Percentiles rank a stretch among this genome's conserved stretches.
Conservation (phyloP, 768 basidiomycete species). For the Mycena maculata region DNA sequence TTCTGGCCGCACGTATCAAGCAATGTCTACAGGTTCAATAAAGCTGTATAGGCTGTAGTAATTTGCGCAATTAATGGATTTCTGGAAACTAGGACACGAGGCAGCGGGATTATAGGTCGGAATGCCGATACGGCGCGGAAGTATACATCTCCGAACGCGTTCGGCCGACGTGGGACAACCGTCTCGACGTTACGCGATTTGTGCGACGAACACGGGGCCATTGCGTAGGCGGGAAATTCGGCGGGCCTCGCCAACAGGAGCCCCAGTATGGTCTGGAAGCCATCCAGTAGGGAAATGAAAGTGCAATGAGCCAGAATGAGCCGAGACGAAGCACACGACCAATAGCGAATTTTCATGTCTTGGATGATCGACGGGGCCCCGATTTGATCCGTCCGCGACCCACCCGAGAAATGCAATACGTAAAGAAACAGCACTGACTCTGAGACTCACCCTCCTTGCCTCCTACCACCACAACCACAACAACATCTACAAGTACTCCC, state of each 20-base stretch:
- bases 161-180: background rate
- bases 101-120: background rate
- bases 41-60: too few relatives aligned
- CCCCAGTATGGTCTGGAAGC: too few relatives aligned
- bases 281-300: too few relatives aligned
- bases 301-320: too few relatives aligned
- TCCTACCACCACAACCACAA: background rate
- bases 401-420: background rate
- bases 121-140: background rate
- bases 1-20: too few relatives aligned
- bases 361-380: background rate
- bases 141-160: background rate
- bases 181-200: too few relatives aligned
- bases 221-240: too few relatives aligned
- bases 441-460: background rate
- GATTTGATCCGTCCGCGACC: background rate
- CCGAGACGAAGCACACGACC: conserved; percentile 12
- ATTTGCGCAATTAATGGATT: too few relatives aligned
- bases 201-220: background rate
- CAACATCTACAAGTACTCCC: too few relatives aligned
- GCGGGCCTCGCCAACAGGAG: too few relatives aligned
- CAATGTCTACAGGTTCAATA: too few relatives aligned
- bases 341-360: background rate
- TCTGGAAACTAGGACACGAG: too few relatives aligned
- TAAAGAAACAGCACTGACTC: background rate